Conservation (phyloP, 805 yeast genomes). For the Ogataea ramenticola region DNA sequence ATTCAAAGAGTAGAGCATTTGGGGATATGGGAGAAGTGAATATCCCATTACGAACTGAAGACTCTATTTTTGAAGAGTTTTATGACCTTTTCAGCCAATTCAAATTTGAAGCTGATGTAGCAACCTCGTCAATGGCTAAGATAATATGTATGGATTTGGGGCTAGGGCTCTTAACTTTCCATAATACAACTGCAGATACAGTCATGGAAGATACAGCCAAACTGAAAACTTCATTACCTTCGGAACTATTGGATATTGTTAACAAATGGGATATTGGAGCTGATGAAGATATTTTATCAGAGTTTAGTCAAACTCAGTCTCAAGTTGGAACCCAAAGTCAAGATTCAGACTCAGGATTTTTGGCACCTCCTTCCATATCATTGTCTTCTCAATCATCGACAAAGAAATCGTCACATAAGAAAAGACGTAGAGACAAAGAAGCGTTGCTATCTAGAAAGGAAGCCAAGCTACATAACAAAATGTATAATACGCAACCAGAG, state of each 20-base stretch:
- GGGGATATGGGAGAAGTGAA: constrained; percentile 5
- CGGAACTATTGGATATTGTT: constrained; percentile 7
- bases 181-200: background rate
- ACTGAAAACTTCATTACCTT: constrained; percentile 4
- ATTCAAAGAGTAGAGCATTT: constrained; percentile 4
- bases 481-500: background rate
- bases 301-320: background rate
- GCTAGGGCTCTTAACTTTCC: constrained; percentile 5
- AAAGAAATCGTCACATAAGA: background rate
- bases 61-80: constrained; percentile 2
- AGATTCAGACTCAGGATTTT: background rate
- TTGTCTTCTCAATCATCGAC: background rate
- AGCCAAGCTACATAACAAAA: too few species aligned
- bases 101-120: background rate
- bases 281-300: background rate
- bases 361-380: background rate
- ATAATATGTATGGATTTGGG: constrained; percentile 5
- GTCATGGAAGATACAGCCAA: background rate
- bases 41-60: constrained; percentile 1
- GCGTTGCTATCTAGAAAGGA: too few species aligned
- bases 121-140: background rate
- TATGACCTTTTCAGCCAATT: constrained; percentile 4
- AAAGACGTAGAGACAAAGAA: background rate
- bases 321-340: too few species aligned
- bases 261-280: constrained; percentile 10